Base-by-base conservation (phyloP, 768 basidiomycete species). In the Coprinopsis cinerea region DNA sequence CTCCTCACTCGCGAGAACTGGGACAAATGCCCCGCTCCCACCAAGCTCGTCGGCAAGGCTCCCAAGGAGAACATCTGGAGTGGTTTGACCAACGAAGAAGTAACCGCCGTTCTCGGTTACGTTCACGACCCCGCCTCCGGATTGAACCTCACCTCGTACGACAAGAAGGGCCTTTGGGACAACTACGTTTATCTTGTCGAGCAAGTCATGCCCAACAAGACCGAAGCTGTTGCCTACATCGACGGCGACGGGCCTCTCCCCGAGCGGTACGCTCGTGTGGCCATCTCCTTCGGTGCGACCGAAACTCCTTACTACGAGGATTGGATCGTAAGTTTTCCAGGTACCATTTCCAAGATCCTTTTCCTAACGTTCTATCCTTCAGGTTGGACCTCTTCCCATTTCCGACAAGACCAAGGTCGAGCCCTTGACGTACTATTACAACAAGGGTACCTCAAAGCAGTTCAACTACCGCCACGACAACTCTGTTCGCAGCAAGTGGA, bases 371-470 rank as follows among this genome's bases (percentile, higher is more conserved):
- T 17, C 18, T 14, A 9, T 20, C 13, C 7, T 25, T 18, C 18
- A 44, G 42, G 42, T 44, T 25, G 42, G 42, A 7, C 42, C 42
- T 27, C 42, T 44, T 27, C 42, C 42, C 23, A 44, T 44, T 18
- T 44, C 42, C 18, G 25, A 44, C 5, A 23, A 44, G 42, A 44
- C 42, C 24, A 26, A 20, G 17, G 42, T 27, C 24, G 42, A 44
- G 42, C 42, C 42, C 28, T 45, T 45, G 44, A 45, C 44, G 3
- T 45, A 45, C 44, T 45, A 45, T 27, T 45, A 45, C 44, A 45
- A 45, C 44, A 45, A 45, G 27, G 44, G 44, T 11, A 45, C 44
- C 25, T 45, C 44, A 23, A 45, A 45, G 44, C 44, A 45, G 28
- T 28, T 15, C 18, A 45, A 45, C 44, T 45, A 4, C 44, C 44